phyloP scores from a whole-genome alignment of 1,284 basidiomycete genomes.

The Amylostereum areolatum region DNA sequence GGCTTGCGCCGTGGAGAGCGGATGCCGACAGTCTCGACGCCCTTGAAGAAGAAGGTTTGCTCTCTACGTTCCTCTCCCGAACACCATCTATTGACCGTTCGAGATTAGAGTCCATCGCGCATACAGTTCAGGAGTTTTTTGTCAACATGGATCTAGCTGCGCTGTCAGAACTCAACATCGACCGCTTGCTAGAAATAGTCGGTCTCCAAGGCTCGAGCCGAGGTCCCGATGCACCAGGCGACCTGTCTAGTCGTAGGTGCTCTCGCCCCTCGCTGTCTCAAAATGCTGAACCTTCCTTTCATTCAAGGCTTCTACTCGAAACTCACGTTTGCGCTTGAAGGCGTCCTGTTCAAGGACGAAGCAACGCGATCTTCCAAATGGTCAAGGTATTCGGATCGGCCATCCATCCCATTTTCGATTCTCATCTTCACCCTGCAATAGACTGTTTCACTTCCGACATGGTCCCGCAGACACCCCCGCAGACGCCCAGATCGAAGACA shows the following conservation, averaged over 20 bases:
- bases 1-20: slow-evolving; percentile 39
- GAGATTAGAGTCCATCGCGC: slow-evolving; percentile 31
- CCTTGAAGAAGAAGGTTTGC: no score
- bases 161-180: slow-evolving; percentile 35
- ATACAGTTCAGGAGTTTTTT: slow-evolving; percentile 56
- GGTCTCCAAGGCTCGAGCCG: slow-evolving; percentile 28
- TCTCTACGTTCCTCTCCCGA: no score
- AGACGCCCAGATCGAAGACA: slow-evolving; percentile 23
- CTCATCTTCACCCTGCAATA: slow-evolving; percentile 13
- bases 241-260: slow-evolving; percentile 31
- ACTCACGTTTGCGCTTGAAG: slow-evolving; percentile 29
- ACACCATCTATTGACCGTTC: slow-evolving; percentile 6
- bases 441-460: slow-evolving; percentile 37
- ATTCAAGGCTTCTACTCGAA: slow-evolving; percentile 31
- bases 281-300: background rate
- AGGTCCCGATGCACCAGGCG: slow-evolving; percentile 29
- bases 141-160: slow-evolving; percentile 53
- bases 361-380: slow-evolving; percentile 12
- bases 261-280: slow-evolving; percentile 1
- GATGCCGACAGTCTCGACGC: background rate
- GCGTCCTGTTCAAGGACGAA: slow-evolving; percentile 12
- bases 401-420: background rate
- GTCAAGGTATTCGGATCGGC: slow-evolving; percentile 21
- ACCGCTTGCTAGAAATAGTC: slow-evolving; percentile 29
- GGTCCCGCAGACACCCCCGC: slow-evolving; percentile 17